Evolutionary conservation across 2,329 filamentous ascomycete species (phyloP), one percentile per base, ranked within the genome.

Genomic region (Mariannaea elegans): DNA sequence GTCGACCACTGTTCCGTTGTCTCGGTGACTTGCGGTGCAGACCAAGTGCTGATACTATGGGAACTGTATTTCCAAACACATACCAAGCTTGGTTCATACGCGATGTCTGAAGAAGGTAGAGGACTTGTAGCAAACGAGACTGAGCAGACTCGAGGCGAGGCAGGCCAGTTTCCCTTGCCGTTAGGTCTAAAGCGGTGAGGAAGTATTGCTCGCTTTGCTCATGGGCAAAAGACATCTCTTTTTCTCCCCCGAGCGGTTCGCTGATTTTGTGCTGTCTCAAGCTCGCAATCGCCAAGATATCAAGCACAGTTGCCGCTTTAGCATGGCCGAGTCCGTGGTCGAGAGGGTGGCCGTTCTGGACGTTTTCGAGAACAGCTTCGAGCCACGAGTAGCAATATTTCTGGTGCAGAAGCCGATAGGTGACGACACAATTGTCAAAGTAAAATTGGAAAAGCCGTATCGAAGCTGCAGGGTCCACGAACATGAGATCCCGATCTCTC

Each of bases 381-480:
- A 82, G 68, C 82, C 83, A 86, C 4, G 65, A 56, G 45, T 82
- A 77, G 7, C 85, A 80, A 13, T 78, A 81, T 0, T 80, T 81
- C 4, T 82, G 76, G 67, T 87, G 83, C 21, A 88, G 70, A 59
- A 86, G 85, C 4, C 85, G 79, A 65, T 87, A 86, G 0, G 85
- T 87, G 4, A 85, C 84, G 27, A 85, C 81, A 16, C 84, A 85
- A 62, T 82, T 83, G 44, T 87, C 84, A 65, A 87, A 87, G 63
- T 87, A 88, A 19, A 83, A 77, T 4, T 65, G 57, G 38, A 76
- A 53, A 13, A 75, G 64, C 1, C 68, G 59, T 8, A 58, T 42
- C 10, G 67, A 63, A 2, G 56, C 34, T 1, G 64, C 44, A 2
- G 55, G 61, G 3, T 67, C 56, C 6, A 68, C 65, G 5, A 72